Conservation (phyloP, 169 alveolate genomes). For the Babesia sp. region DNA sequence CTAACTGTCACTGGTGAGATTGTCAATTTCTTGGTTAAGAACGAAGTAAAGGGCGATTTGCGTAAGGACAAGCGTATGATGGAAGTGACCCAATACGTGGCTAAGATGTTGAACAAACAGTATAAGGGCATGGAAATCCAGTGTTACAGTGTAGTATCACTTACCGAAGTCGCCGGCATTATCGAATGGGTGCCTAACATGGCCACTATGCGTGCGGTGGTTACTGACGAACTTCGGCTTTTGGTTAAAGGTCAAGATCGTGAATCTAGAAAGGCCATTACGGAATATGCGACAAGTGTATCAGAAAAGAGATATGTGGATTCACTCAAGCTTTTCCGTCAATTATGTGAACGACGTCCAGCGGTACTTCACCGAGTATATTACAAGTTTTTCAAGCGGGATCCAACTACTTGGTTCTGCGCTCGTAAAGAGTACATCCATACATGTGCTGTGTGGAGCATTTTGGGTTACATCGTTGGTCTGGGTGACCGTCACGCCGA, state of each 20-base stretch:
- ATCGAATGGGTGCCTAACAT: slow-evolving; percentile 93
- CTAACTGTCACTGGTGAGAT: slow-evolving; percentile 73
- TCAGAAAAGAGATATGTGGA: slow-evolving; percentile 35
- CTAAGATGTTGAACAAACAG: slow-evolving; percentile 15
- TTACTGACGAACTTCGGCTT: slow-evolving; percentile 75
- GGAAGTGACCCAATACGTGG: slow-evolving; percentile 76
- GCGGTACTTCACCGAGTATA: slow-evolving; percentile 69
- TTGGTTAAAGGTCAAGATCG: slow-evolving; percentile 77
- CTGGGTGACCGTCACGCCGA: slow-evolving; percentile 98
- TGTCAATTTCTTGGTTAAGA: slow-evolving; percentile 84
- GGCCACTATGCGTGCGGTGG: slow-evolving; percentile 74
- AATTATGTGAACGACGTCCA: slow-evolving; percentile 45
- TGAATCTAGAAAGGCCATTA: slow-evolving; percentile 19
- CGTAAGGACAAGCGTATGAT: slow-evolving; percentile 92
- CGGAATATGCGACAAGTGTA: slow-evolving; percentile 23
- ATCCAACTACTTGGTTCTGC: slow-evolving; percentile 45
- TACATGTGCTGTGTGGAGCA: slow-evolving; percentile 91
- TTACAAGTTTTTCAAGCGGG: slow-evolving; percentile 30
- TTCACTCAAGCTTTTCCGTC: slow-evolving; percentile 60
- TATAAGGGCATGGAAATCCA: slow-evolving; percentile 26
- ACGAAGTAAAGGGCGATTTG: slow-evolving; percentile 88
- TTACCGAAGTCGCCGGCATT: slow-evolving; percentile 89
- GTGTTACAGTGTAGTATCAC: slow-evolving; percentile 86
- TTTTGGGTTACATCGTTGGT: slow-evolving; percentile 95
- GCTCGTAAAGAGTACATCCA: slow-evolving; percentile 42